phyloP scores from a whole-genome alignment of 495 filamentous ascomycete species.

The Penicillium cataractarum region DNA sequence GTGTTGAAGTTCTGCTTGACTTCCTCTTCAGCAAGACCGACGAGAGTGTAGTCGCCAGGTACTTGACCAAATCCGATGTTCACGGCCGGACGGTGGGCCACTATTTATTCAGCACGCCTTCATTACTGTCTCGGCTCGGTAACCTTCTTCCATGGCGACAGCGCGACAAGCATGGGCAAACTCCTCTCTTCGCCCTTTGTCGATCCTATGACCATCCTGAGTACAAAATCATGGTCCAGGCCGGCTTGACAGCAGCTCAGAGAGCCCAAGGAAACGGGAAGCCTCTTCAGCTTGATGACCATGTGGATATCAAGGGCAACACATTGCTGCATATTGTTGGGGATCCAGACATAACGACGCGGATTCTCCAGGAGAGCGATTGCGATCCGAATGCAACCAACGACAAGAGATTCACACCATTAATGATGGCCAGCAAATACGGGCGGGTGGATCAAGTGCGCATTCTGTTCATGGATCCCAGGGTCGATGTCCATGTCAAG shows the following conservation, averaged over 20 bases:
- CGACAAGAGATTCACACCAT: constrained; percentile 89
- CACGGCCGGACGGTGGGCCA: constrained; percentile 89
- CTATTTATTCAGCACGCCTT: constrained; percentile 93
- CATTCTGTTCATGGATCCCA: constrained; percentile 79
- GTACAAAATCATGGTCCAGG: constrained; percentile 83
- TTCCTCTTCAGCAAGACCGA: constrained; percentile 60
- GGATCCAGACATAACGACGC: constrained; percentile 73
- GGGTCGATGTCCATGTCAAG: constrained; percentile 83
- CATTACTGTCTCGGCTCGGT: constrained; percentile 74
- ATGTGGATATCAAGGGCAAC: constrained; percentile 91
- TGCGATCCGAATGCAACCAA: constrained; percentile 95
- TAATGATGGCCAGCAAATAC: constrained; percentile 99
- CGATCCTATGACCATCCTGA: constrained; percentile 92
- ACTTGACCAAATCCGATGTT: constrained; percentile 75
- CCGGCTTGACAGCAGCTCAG: constrained; percentile 75
- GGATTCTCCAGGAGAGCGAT: constrained; percentile 81
- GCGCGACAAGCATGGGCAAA: constrained; percentile 95
- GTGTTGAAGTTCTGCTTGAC: constrained; percentile 75
- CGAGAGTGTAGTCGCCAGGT: constrained; percentile 57
- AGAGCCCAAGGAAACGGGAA: constrained; percentile 73
- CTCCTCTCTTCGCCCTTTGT: constrained; percentile 91
- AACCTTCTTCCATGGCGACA: constrained; percentile 82
- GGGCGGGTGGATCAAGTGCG: constrained; percentile 92
- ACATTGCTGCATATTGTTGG: constrained; percentile 92
- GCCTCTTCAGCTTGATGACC: constrained; percentile 86